Evolutionary conservation across 805 yeast species (phyloP).

Genomic region (Saccharomyces jurei): DNA sequence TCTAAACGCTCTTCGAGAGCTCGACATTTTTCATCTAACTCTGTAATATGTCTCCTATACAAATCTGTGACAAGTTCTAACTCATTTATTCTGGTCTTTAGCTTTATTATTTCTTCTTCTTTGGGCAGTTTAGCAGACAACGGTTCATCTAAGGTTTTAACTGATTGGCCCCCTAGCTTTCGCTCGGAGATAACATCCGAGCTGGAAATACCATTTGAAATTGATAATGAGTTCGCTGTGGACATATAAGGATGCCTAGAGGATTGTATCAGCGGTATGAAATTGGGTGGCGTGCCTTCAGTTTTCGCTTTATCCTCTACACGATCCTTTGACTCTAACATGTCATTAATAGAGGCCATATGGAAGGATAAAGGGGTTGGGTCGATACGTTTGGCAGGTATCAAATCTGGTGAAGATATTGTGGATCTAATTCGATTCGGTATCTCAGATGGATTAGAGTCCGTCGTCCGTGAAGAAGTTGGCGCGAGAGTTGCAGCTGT

Average conservation of each 20-base stretch:
- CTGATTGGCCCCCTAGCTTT: not conserved
- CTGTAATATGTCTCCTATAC: constrained; percentile 73
- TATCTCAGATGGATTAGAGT: constrained; percentile 12
- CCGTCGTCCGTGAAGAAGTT: not conserved
- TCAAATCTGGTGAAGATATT: constrained; percentile 9
- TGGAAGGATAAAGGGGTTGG: constrained; percentile 9
- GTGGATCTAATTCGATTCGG: constrained; percentile 8
- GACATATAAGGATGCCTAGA: not conserved
- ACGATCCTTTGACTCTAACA: constrained; percentile 5
- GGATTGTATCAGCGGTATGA: not conserved
- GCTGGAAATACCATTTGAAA: not conserved
- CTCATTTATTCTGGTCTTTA: constrained; percentile 76
- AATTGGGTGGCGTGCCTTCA: not conserved
- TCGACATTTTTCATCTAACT: constrained; percentile 48
- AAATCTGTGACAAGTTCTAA: constrained; percentile 85
- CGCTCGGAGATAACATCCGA: not conserved
- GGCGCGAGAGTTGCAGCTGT: constrained; percentile 1
- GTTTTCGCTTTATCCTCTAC: not conserved
- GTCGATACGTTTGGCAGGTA: constrained; percentile 3
- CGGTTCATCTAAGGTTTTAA: not conserved
- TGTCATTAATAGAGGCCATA: constrained; percentile 17
- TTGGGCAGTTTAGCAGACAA: constrained; percentile 15
- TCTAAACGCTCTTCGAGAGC: constrained; percentile 13
- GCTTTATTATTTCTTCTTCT: constrained; percentile 32
- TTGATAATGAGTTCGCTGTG: not conserved